phyloP scores from a whole-genome alignment of 2,329 filamentous ascomycete species.

The Dissoconium aciculare region DNA sequence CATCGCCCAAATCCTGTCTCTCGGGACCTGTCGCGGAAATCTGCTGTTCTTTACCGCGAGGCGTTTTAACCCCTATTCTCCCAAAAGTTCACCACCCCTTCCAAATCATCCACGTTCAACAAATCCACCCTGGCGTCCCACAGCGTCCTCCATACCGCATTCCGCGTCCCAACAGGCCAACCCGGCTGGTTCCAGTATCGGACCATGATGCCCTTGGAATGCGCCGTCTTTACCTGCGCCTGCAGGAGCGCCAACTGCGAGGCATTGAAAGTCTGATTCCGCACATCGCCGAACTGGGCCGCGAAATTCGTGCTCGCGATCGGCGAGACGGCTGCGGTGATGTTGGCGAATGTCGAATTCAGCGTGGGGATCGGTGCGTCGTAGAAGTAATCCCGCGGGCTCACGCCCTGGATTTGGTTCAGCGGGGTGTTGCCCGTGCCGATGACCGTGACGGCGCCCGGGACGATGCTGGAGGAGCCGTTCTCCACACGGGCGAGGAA shows the following conservation, averaged over 20 bases:
- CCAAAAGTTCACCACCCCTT: slow-evolving; percentile 34
- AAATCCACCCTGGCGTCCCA: slow-evolving; percentile 44
- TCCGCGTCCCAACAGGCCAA: slow-evolving; percentile 44
- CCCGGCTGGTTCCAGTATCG: slow-evolving; percentile 50
- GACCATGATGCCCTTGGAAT: slow-evolving; percentile 41
- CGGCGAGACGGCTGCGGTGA: slow-evolving; percentile 36
- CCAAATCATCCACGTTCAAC: slow-evolving; percentile 50
- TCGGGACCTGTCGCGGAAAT: no score
- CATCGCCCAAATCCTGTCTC: no score
- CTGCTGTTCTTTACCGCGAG: no score
- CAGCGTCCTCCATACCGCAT: slow-evolving; percentile 43
- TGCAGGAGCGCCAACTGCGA: slow-evolving; percentile 38
- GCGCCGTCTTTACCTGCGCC: slow-evolving; percentile 39
- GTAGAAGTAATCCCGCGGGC: slow-evolving; percentile 39
- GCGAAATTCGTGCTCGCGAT: slow-evolving; percentile 41
- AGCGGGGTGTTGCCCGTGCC: slow-evolving; percentile 43
- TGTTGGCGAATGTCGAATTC: slow-evolving; percentile 26
- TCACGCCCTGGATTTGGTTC: slow-evolving; percentile 32
- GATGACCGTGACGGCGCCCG: slow-evolving; percentile 43
- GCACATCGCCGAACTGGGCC: slow-evolving; percentile 27
- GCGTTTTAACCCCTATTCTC: slow-evolving; percentile 8
- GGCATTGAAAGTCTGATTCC: slow-evolving; percentile 26
- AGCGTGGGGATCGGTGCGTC: slow-evolving; percentile 41
- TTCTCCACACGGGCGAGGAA: slow-evolving; percentile 42
- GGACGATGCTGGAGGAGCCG: slow-evolving; percentile 28